phyloP scores from a whole-genome alignment of 1,139 yeast genomes.

The Pichia sp. region DNA sequence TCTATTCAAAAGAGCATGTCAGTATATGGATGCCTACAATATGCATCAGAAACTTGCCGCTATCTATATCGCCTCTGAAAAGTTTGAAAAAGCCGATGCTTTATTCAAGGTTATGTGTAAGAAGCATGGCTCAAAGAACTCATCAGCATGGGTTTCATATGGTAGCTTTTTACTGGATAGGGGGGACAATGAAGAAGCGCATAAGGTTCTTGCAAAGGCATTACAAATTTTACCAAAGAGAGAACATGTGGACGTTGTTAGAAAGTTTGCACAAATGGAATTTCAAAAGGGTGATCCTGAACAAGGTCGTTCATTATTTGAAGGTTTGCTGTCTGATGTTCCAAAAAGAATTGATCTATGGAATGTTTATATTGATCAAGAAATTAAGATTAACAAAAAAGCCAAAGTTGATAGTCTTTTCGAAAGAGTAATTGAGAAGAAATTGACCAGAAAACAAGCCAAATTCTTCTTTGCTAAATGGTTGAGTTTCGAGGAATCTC shows the following conservation, averaged over 20 bases:
- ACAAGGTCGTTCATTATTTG: conserved; percentile 90
- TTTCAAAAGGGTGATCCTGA: conserved; percentile 82
- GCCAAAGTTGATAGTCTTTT: conserved; percentile 67
- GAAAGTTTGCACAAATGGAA: conserved; percentile 85
- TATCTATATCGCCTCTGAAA: conserved; percentile 69
- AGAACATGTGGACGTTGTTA: conserved; percentile 72
- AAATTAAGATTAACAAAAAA: conserved; percentile 52
- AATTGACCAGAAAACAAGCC: conserved; percentile 84
- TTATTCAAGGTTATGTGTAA: conserved; percentile 62
- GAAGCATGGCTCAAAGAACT: conserved; percentile 66
- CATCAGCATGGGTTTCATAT: conserved; percentile 70
- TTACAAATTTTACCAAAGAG: conserved; percentile 66
- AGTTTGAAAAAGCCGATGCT: conserved; percentile 59
- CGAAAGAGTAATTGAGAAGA: conserved; percentile 66
- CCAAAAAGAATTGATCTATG: conserved; percentile 90
- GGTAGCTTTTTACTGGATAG: conserved; percentile 69
- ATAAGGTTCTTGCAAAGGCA: conserved; percentile 64
- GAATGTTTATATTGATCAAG: conserved; percentile 93
- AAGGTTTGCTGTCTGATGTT: conserved; percentile 82
- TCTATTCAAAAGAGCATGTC: conserved; percentile 74
- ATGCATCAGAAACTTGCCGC: conserved; percentile 77
- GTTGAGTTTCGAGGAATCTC: conserved; percentile 69
- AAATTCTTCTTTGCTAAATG: conserved; percentile 92
- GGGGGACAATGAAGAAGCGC: conserved; percentile 51
- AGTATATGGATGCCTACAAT: conserved; percentile 79